A percentile compares a stretch with the other conserved stretches of the same genome.
phyloP scores from a whole-genome alignment of 1,139 yeast species.

The Lodderomyces parapsilosis region DNA sequence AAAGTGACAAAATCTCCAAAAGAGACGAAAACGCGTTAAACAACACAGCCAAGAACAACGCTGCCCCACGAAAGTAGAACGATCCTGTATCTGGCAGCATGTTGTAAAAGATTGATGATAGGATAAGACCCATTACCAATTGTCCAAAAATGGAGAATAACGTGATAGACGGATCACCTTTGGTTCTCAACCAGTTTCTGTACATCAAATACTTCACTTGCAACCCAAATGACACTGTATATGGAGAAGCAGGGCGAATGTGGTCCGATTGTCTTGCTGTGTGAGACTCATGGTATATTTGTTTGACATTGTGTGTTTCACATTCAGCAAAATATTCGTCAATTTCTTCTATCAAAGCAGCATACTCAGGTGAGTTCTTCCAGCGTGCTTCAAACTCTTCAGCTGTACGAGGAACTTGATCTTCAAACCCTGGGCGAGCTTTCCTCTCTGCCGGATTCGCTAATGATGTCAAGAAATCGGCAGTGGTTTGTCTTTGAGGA shows the following conservation, averaged over 20 bases:
- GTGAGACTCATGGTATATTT: conserved; percentile 42
- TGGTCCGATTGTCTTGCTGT: conserved; percentile 57
- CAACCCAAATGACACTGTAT: conserved; percentile 61
- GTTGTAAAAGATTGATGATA: conserved; percentile 67
- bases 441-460: conserved; percentile 69
- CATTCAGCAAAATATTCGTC: conserved; percentile 17
- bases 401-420: conserved; percentile 24
- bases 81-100: conserved; percentile 47
- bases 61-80: conserved; percentile 57
- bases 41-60: conserved; percentile 55
- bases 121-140: conserved; percentile 63
- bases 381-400: conserved; percentile 24
- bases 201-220: conserved; percentile 60
- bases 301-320: conserved; percentile 6
- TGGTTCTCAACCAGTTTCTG: conserved; percentile 62
- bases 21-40: conserved; percentile 57
- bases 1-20: conserved; percentile 58
- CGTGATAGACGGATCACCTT: conserved; percentile 67
- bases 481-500: conserved; percentile 76
- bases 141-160: conserved; percentile 61
- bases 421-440: conserved; percentile 46
- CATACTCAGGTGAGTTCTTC: conserved; percentile 22
- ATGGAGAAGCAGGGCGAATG: conserved; percentile 56
- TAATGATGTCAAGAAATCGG: conserved; percentile 75
- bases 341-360: conserved; percentile 16